Evolutionary conservation across 371 early-diverging fungal species (phyloP), one percentile per base, ranked within the genome.

Genomic region (Zychaea mexicana): DNA sequence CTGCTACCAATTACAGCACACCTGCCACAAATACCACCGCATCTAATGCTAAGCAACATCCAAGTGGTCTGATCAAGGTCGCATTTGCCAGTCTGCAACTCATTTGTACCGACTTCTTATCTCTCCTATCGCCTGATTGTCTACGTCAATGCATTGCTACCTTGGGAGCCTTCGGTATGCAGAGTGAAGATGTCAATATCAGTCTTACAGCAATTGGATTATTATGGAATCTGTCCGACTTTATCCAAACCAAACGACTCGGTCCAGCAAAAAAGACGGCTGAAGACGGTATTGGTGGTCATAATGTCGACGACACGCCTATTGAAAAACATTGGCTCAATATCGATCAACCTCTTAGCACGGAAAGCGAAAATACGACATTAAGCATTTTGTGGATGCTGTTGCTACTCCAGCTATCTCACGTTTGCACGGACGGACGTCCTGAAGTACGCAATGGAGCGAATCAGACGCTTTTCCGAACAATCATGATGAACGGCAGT

Each of bases 381-480:
- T 77, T 89, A 66, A 85, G 88, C 65, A 79, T 83, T 8, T 73
- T 98, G 19, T 97, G 96, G 96, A 89, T 96, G 86, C 73, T 92
- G 2, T 77, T 97, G 12, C 79, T 98, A 13, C 83, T 85, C 10
- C 87, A 95, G 65, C 81, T 99, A 15, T 88, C 93, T 4, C 82
- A 85, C 24, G 85, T 96, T 12, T 94, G 95, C 62, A 88, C 91
- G 2, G 99, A 99, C 66, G 61, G 77, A 26, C 84, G 98, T 4
- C 95, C 94, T 3, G 98, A 97, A 69, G 96, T 98, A 13, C 88
- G 99, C 30, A 94, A 96, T 68, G 91, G 94, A 4, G 95, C 97
- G 32, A 93, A 92, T 55, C 98, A 98, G 70, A 98, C 97, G 0
- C 75, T 99, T 53, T 96, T 97, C 70, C 83, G 98, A 31, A 94